A percentile compares a stretch with the other conserved stretches of the same genome.
phyloP scores from a whole-genome alignment of 2,329 filamentous ascomycete species.

The Aspergillus novofumigatus region DNA sequence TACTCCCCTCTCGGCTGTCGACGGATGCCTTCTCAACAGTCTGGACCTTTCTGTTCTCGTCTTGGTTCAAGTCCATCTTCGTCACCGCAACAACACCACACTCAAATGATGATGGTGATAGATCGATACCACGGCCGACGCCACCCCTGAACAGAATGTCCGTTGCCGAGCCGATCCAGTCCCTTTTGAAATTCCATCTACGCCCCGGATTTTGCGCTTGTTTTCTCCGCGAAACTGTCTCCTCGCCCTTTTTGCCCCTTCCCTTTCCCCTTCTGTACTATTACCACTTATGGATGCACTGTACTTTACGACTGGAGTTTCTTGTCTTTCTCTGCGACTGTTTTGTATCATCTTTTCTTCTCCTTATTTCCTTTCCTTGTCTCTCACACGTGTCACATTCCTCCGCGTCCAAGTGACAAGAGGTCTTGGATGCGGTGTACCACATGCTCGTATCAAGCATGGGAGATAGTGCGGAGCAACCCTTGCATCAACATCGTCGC shows the following conservation, averaged over 20 bases:
- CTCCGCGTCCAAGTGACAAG: slow-evolving; percentile 1
- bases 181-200: neutral
- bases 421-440: neutral
- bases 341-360: slow-evolving; percentile 2
- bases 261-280: neutral
- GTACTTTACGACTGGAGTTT: neutral
- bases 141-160: neutral
- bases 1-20: neutral
- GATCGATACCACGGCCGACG: neutral
- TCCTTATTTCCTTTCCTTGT: slow-evolving; percentile 4
- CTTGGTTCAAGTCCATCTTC: neutral
- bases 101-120: neutral
- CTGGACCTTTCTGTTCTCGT: neutral
- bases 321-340: neutral
- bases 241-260: slow-evolving; percentile 1
- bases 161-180: neutral
- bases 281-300: neutral
- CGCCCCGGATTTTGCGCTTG: neutral
- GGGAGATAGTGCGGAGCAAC: neutral
- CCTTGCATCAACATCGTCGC: neutral
- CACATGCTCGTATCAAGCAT: neutral
- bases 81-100: neutral
- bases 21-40: slow-evolving; percentile 2
- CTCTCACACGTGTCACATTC: slow-evolving; percentile 15
- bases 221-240: neutral